Evolutionary conservation across 208 protist species (phyloP), one percentile per base, ranked within the genome.

Genomic region (Novymonas esmeraldas): DNA sequence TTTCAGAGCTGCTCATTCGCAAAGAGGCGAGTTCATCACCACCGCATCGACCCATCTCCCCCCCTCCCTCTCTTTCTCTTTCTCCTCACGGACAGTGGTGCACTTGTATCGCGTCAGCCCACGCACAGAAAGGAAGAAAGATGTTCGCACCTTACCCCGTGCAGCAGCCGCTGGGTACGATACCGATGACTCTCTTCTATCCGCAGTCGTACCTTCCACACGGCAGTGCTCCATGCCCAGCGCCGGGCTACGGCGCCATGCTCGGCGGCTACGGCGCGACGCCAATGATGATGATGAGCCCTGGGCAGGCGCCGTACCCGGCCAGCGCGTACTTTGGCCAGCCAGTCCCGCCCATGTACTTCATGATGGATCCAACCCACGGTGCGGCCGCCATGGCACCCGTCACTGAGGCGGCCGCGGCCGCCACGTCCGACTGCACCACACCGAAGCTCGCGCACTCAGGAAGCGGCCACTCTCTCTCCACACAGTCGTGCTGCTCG

Each of bases 391-490:
- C 52, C 3, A 58, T 58, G 33, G 31, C 34, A 20, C 10, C 42
- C 36, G 18, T 24, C 22, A 18, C 26, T 1, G 57, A 45, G 36
- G 44, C 44, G 22, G 36, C 36, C 54, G 22, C 39, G 14, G 33
- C 48, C 29, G 36, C 50, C 51, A 29, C 22, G 26, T n/a, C 68
- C n/a, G 29, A 9, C 45, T 75, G 61, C 39, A 29, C 54, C 14
- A 52, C 18, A n/a, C 41, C 54, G 29, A 69, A 69, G 69, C 55
- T 75, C 14, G 20, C 52, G 14, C 69, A 68, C 52, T 69, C 69
- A n/a, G 61, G 62, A 24, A 75, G 69, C 38, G 42, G 61, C 2
- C 49, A 54, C 54, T 75, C 69, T 9, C 69, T 75, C 24, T 75
- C 69, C n/a, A 75, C 45, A 9, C 69, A 68, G 31, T 75, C 69